Evolutionary conservation across 179 eudicot genomes (phyloP).

Genomic region (Camellia oleifera): DNA sequence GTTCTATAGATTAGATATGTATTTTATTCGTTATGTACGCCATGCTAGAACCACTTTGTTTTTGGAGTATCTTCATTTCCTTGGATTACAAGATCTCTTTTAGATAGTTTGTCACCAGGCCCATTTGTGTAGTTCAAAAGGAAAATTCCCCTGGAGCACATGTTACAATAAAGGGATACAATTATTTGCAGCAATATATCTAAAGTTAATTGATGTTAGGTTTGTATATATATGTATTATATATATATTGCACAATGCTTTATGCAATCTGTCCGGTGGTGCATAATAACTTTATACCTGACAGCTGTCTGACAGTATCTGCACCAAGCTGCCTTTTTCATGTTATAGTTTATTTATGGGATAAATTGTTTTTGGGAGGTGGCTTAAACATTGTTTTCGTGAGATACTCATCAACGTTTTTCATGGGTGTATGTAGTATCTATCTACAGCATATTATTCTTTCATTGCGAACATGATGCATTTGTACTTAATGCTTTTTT

Average conservation of each 20-base stretch:
- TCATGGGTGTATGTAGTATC: background rate
- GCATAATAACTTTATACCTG: slow-evolving; percentile 1
- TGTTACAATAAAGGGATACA: background rate
- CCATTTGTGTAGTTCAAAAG: background rate
- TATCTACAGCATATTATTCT: background rate
- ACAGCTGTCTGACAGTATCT: background rate
- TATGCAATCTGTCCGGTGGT: background rate
- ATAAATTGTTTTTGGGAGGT: background rate
- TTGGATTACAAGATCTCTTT: background rate
- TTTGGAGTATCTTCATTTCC: background rate
- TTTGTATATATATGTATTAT: background rate
- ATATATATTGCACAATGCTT: background rate
- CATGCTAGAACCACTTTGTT: background rate
- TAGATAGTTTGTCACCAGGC: background rate
- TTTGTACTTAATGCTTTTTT: background rate
- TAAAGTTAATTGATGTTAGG: background rate
- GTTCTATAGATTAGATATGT: background rate
- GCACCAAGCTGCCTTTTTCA: background rate
- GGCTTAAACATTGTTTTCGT: background rate
- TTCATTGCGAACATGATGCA: background rate
- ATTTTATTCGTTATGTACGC: background rate
- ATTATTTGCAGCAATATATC: background rate
- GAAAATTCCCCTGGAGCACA: background rate
- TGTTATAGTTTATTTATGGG: background rate
- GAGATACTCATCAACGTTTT: background rate